A percentile compares a stretch with the other conserved stretches of the same genome.
Evolutionary conservation across 1,284 basidiomycete genomes (phyloP).

Genomic region (Rhodotorula glutinis): DNA sequence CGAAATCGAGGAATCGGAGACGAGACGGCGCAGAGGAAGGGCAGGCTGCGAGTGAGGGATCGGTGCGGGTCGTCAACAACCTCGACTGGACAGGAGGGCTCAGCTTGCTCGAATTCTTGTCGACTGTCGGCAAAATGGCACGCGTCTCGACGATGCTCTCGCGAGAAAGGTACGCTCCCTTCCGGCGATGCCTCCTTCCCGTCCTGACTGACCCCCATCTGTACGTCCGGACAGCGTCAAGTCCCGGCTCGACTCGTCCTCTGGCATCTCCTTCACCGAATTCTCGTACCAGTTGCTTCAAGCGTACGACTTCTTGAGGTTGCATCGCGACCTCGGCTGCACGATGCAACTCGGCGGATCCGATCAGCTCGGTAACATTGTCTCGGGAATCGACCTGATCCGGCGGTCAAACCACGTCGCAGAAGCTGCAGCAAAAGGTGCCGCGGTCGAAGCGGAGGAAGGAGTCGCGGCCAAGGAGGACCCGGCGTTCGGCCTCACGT

Average conservation of each 20-base stretch:
- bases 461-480: slow-evolving; percentile 43
- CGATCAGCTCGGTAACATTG: slow-evolving; percentile 98
- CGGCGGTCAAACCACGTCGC: slow-evolving; percentile 20
- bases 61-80: slow-evolving; percentile 69
- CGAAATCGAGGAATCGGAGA: slow-evolving; percentile 48
- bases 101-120: slow-evolving; percentile 78
- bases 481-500: slow-evolving; percentile 79
- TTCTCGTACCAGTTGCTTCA: slow-evolving; percentile 97
- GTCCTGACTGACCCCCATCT: no score
- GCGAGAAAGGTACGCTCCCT: slow-evolving; percentile 68
- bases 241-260: slow-evolving; percentile 65
- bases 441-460: slow-evolving; percentile 6
- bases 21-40: slow-evolving; percentile 39
- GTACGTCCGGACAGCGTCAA: slow-evolving; percentile 62
- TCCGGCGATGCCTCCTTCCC: not conserved
- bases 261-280: slow-evolving; percentile 91
- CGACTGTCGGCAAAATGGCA: slow-evolving; percentile 72
- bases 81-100: slow-evolving; percentile 74
- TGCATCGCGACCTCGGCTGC: slow-evolving; percentile 68
- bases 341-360: slow-evolving; percentile 90
- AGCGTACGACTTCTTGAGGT: slow-evolving; percentile 86
- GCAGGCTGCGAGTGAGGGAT: slow-evolving; percentile 43
- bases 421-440: not conserved
- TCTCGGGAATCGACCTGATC: slow-evolving; percentile 42
- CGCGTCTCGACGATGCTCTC: slow-evolving; percentile 86